These are phyloP conservation scores for Diplosphaera chodatii DNA, from an alignment of 139 green algal genomes.

Conservation along the genomic window DNA sequence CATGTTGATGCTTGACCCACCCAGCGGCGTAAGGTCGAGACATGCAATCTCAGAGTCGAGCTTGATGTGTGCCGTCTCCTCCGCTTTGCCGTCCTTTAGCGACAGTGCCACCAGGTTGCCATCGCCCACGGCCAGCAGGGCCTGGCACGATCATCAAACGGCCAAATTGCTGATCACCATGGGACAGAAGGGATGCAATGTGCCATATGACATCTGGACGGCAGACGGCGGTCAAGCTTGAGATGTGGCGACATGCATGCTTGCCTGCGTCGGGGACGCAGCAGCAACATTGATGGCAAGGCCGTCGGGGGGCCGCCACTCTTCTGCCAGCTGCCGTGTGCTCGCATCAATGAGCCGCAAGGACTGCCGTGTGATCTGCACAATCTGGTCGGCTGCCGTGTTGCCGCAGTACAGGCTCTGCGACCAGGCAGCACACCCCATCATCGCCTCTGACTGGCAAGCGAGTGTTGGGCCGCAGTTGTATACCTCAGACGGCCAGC, in stretches of 20 bases:
- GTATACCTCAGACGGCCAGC: no score
- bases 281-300: slow-evolving; percentile 67
- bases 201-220: no score
- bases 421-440: no score
- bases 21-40: slow-evolving; percentile 77
- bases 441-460: no score
- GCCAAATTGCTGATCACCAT: no score
- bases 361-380: slow-evolving; percentile 68
- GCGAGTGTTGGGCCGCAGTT: no score
- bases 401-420: slow-evolving; percentile 87
- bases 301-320: slow-evolving; percentile 59
- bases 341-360: slow-evolving; percentile 49
- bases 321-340: slow-evolving; percentile 29
- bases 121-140: slow-evolving; percentile 64
- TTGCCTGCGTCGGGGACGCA: slow-evolving; percentile 67
- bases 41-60: slow-evolving; percentile 83
- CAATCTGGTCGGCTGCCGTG: slow-evolving; percentile 59
- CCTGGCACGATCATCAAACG: no score
- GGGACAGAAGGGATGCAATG: no score
- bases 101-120: slow-evolving; percentile 69
- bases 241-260: no score
- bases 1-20: slow-evolving; percentile 9
- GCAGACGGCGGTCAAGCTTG: no score
- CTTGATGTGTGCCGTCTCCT: slow-evolving; percentile 34
- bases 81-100: slow-evolving; percentile 40